Evolutionary conservation across 306 rosid genomes (phyloP).

Genomic region (Quercus bicolor): DNA sequence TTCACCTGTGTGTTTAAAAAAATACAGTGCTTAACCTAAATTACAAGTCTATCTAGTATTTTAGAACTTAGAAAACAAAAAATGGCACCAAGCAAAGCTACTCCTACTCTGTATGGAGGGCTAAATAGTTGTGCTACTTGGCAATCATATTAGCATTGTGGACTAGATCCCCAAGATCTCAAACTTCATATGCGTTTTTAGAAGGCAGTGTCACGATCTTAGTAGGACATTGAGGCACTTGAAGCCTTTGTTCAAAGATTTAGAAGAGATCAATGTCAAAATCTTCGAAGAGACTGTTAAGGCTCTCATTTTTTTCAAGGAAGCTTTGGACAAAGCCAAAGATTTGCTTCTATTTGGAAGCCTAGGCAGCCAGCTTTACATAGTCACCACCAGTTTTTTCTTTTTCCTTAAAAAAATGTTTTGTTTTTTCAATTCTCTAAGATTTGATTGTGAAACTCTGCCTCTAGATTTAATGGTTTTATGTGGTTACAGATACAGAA

Average conservation of each 20-base stretch:
- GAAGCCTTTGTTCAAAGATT: neutral
- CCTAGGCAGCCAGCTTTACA: too few species aligned
- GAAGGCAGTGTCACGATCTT: slow-evolving; percentile 31
- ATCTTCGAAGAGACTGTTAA: neutral
- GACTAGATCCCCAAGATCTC: slow-evolving; percentile 20
- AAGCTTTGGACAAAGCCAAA: too few species aligned
- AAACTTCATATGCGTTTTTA: slow-evolving; percentile 17
- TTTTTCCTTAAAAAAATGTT: neutral
- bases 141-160: neutral
- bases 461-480: too few species aligned
- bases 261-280: neutral
- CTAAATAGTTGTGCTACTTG: neutral
- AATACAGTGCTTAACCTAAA: too few species aligned
- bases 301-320: slow-evolving; percentile 24
- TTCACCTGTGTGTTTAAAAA: too few species aligned
- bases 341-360: too few species aligned
- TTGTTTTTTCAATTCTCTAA: neutral
- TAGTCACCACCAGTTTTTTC: neutral
- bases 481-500: slow-evolving; percentile 49
- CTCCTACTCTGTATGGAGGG: neutral
- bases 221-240: slow-evolving; percentile 21
- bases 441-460: too few species aligned
- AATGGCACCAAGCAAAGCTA: too few species aligned
- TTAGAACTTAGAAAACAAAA: too few species aligned
- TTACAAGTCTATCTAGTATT: too few species aligned